Evolutionary conservation across 768 basidiomycete species (phyloP).

Genomic region (Tulasnella sp.): DNA sequence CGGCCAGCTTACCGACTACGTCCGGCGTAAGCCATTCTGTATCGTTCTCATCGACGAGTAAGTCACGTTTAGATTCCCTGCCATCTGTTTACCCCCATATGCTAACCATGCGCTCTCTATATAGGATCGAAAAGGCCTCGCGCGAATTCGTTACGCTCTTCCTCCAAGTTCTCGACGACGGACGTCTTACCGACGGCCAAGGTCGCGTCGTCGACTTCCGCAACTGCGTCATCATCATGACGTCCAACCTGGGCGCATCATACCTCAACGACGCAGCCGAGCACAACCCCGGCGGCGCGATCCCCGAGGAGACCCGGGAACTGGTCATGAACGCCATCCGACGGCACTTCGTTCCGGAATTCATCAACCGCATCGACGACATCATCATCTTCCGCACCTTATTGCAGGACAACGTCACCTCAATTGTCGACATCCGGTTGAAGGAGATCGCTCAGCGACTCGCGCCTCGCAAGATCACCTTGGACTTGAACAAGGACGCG

Average conservation of each 20-base stretch:
- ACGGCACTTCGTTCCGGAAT: slow-evolving; percentile 83
- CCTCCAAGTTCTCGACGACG: slow-evolving; percentile 84
- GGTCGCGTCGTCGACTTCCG: slow-evolving; percentile 50
- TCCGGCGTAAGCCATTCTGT: slow-evolving; percentile 81
- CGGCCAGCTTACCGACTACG: slow-evolving; percentile 87
- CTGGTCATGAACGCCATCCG: slow-evolving; percentile 74
- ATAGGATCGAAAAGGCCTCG: slow-evolving; percentile 70
- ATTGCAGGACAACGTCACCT: slow-evolving; percentile 61
- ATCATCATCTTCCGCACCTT: slow-evolving; percentile 54
- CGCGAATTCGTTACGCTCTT: slow-evolving; percentile 61
- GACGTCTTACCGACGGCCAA: slow-evolving; percentile 84
- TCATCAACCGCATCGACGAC: slow-evolving; percentile 82
- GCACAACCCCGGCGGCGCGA: slow-evolving; percentile 34
- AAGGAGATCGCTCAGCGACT: slow-evolving; percentile 78
- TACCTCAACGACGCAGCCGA: slow-evolving; percentile 65
- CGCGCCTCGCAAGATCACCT: slow-evolving; percentile 61
- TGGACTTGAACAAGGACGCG: slow-evolving; percentile 65
- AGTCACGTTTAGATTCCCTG: slow-evolving; percentile 9
- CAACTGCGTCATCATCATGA: slow-evolving; percentile 91
- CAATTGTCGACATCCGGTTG: slow-evolving; percentile 82
- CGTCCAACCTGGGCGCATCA: slow-evolving; percentile 77
- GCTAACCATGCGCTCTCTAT: slow-evolving; percentile 24
- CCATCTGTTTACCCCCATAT: background rate
- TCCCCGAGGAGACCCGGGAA: slow-evolving; percentile 45
- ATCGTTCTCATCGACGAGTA: slow-evolving; percentile 71